Evolutionary conservation across 108 stramenopile species (phyloP).

Genomic region (Cafeteria roenbergensis): DNA sequence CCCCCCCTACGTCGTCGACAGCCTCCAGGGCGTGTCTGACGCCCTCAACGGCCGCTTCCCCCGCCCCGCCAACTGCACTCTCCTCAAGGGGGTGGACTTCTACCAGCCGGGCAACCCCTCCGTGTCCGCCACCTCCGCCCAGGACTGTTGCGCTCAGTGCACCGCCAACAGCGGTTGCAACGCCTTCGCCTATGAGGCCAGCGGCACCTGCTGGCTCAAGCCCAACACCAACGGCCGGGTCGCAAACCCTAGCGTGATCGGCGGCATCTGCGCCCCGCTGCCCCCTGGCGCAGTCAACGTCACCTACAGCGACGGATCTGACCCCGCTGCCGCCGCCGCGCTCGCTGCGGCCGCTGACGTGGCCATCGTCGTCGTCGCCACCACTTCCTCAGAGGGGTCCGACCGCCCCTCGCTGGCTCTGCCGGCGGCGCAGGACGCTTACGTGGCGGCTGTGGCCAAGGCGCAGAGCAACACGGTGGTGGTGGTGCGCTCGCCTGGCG

Average conservation of each 20-base stretch:
- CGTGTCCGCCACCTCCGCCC: not conserved
- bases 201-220: not conserved
- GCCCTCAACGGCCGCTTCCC: not conserved
- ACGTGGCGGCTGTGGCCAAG: conserved; percentile 28
- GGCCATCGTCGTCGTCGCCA: conserved; percentile 44
- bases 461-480: conserved; percentile 39
- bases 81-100: not conserved
- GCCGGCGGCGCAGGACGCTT: conserved; percentile 30
- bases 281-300: not conserved
- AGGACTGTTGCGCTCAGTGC: not conserved
- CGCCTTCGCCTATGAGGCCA: not conserved
- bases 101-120: not conserved
- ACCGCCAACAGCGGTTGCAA: not conserved
- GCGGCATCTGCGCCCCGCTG: not conserved
- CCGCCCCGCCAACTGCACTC: not conserved
- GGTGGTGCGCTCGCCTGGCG: conserved; percentile 11
- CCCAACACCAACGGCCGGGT: not conserved
- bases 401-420: conserved; percentile 36
- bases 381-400: conserved; percentile 47
- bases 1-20: not conserved
- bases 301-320: conserved; percentile 23
- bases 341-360: conserved; percentile 28
- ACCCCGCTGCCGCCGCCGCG: conserved; percentile 21
- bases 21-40: not conserved
- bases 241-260: not conserved